Base-by-base conservation (phyloP, 2,329 filamentous ascomycete genomes). In the Fusarium torulosum region DNA sequence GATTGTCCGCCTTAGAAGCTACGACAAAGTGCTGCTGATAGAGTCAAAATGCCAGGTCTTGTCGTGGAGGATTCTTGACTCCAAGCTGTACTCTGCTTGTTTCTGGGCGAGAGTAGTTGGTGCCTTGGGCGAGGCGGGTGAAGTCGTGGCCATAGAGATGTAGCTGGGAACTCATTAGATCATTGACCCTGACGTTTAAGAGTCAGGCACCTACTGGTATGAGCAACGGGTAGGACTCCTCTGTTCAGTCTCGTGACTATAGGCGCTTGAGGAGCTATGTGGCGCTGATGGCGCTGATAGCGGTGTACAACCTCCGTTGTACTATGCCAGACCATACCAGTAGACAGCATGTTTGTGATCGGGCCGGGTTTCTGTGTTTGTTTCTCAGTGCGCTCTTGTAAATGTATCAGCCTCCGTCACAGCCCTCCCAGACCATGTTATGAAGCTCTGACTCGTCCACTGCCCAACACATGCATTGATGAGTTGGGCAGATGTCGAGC, bases 91-190 rank as follows among this genome's bases (percentile, higher is more conserved):
- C 44, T 5, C 44, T 40, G 9, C 47, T 31, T 11, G 11, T 45
- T 1, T 38, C 31, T 3, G 29, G 15, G 7, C 42, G n/a, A 2
- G 43, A 7, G 14, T 40, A 52, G 29, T 57, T 50, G 6, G 29
- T 35, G 1, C 61, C 63, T 29, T 65, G 63, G 63, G 0, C 45
- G 6, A 66, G 60, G 2, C n/a, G n/a, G n/a, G 55, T 55, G 33
- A 66, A 65, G 55, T 61, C 63, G 5, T 65, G 63, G 1, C 61
- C 63, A 7, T 66, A 55, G 5, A 66, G 63, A 51, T 66, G 29
- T 11, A 38, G 49, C 49, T n/a, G 2, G 23, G 1, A 2, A 3
- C 11, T 6, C 6, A 6, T 17, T 19, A 45, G 13, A 13, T 9
- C 3, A 1, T 14, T 5, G 6, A 7, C 8, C 1, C 8, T 8